These are phyloP conservation scores for Elsinoe arachidis DNA, from an alignment of 2,329 filamentous ascomycete species.

Conservation along the genomic window DNA sequence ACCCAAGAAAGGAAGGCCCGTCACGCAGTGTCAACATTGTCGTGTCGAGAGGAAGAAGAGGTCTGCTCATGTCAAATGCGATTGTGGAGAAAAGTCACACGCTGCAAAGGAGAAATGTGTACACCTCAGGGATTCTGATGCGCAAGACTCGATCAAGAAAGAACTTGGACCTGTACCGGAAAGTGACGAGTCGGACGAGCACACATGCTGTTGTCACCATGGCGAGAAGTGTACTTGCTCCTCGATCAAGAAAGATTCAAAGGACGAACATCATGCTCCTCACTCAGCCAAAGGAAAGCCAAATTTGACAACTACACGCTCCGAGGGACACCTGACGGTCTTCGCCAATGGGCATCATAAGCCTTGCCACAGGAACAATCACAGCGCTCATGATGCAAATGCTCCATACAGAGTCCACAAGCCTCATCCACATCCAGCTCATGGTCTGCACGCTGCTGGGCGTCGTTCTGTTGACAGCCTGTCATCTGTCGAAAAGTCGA, in stretches of 20 bases:
- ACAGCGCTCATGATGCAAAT: slow-evolving; percentile 54
- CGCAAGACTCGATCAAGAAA: slow-evolving; percentile 18
- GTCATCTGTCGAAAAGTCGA: slow-evolving; percentile 22
- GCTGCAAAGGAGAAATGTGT: slow-evolving; percentile 41
- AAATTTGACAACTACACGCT: slow-evolving; percentile 48
- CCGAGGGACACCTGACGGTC: slow-evolving; percentile 51
- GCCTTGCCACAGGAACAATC: slow-evolving; percentile 56
- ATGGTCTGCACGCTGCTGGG: slow-evolving; percentile 35
- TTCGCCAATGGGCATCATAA: slow-evolving; percentile 58
- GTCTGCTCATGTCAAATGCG: slow-evolving; percentile 88
- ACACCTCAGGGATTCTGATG: slow-evolving; percentile 30
- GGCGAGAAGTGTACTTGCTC: slow-evolving; percentile 54
- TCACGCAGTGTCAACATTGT: slow-evolving; percentile 97
- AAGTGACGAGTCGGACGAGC: slow-evolving; percentile 27
- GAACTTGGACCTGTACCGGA: slow-evolving; percentile 26
- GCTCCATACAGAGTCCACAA: slow-evolving; percentile 46
- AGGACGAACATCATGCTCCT: slow-evolving; percentile 17
- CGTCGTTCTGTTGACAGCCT: slow-evolving; percentile 47
- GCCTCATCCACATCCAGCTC: slow-evolving; percentile 47
- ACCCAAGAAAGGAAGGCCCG: slow-evolving; percentile 93
- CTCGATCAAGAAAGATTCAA: slow-evolving; percentile 41
- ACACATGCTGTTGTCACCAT: slow-evolving; percentile 46
- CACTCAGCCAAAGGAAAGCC: slow-evolving; percentile 39
- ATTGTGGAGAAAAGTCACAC: slow-evolving; percentile 79
- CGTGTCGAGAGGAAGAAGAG: slow-evolving; percentile 93